A percentile compares a stretch with the other conserved stretches of the same genome.
Conservation (phyloP, 225 moss, liverwort and hornwort species). For the Asterella californica region DNA sequence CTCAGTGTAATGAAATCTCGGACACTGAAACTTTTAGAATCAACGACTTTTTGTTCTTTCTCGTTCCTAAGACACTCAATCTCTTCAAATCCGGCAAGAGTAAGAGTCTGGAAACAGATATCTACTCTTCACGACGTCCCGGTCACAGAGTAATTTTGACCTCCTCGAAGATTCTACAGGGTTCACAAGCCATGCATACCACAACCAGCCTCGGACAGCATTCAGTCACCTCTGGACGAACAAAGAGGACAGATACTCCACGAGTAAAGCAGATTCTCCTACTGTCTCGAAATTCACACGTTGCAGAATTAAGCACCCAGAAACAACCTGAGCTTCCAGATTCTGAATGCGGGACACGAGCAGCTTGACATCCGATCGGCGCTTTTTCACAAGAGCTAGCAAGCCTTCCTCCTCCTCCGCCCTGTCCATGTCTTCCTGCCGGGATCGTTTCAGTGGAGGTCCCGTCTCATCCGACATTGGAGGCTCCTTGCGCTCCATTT, state of each 20-base stretch:
- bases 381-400: constrained; percentile 42
- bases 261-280: not conserved
- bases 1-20: not conserved
- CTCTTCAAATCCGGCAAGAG: not conserved
- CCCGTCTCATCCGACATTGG: constrained; percentile 10
- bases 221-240: not conserved
- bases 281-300: not conserved
- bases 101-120: not conserved
- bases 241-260: not conserved
- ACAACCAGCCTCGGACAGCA: not conserved
- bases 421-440: constrained; percentile 19
- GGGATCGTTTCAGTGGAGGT: constrained; percentile 28
- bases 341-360: constrained; percentile 27
- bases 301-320: not conserved
- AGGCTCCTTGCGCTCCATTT: constrained; percentile 30
- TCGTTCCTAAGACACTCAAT: not conserved
- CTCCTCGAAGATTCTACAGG: not conserved
- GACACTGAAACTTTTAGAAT: not conserved
- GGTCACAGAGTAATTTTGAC: not conserved
- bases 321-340: constrained; percentile 31
- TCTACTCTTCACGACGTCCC: not conserved
- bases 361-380: constrained; percentile 35
- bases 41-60: not conserved
- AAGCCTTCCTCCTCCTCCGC: constrained; percentile 42
- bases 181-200: not conserved